Conservation (phyloP, 768 basidiomycete genomes). For the Pulveroboletus ravenelii region DNA sequence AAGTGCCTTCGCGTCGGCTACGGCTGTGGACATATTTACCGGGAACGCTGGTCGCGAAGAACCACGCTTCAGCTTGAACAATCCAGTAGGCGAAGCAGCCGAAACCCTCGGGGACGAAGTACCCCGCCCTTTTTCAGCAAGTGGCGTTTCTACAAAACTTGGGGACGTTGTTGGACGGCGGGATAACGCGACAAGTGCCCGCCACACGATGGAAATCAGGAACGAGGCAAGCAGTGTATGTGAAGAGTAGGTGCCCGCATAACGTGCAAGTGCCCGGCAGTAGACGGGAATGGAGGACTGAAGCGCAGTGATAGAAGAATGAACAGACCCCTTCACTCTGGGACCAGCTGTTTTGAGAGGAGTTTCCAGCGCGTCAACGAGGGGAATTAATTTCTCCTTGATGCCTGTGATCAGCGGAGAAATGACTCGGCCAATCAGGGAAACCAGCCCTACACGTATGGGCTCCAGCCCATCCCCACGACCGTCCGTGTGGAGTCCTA, state of each 20-base stretch:
- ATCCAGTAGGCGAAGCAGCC: constrained; percentile 48
- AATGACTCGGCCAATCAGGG: constrained; percentile 60
- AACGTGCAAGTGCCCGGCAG: constrained; percentile 50
- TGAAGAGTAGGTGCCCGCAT: constrained; percentile 47
- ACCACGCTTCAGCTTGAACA: constrained; percentile 64
- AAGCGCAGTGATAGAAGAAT: constrained; percentile 58
- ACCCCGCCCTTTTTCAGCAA: constrained; percentile 40
- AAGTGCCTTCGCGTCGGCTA: constrained; percentile 58
- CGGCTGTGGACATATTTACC: constrained; percentile 37
- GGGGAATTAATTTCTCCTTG: constrained; percentile 53
- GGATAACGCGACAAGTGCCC: constrained; percentile 63
- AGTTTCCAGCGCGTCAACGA: constrained; percentile 59
- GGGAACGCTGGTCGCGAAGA: constrained; percentile 67
- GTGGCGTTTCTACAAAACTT: constrained; percentile 33
- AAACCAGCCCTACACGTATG: constrained; percentile 67
- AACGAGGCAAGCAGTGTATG: constrained; percentile 65
- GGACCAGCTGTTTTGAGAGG: constrained; percentile 29
- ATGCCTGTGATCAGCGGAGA: constrained; percentile 61
- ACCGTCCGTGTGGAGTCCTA: constrained; percentile 57
- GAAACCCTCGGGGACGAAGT: constrained; percentile 40
- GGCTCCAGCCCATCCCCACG: constrained; percentile 66
- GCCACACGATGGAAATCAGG: constrained; percentile 73
- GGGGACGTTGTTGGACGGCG: constrained; percentile 49
- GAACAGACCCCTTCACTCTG: constrained; percentile 26
- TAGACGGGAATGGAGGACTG: constrained; percentile 61